phyloP scores from a whole-genome alignment of 2,329 filamentous ascomycete genomes.

The Aspergillus pseudoviridinutans region DNA sequence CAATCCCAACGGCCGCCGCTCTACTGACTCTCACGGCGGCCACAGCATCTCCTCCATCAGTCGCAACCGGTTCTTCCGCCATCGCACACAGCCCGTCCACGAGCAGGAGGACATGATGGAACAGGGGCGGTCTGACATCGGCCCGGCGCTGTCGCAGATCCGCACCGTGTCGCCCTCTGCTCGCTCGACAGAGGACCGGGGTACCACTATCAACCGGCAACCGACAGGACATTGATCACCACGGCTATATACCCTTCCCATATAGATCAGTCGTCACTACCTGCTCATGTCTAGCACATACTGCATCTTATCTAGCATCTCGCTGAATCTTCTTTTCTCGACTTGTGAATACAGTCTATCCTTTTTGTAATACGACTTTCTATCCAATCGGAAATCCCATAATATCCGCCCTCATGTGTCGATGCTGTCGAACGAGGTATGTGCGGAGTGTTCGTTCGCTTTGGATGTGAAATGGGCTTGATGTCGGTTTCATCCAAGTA shows the following conservation, averaged over 20 bases:
- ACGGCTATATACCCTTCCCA: neutral
- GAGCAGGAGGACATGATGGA: constrained; percentile 43
- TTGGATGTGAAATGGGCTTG: neutral
- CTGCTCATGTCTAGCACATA: neutral
- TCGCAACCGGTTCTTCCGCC: constrained; percentile 60
- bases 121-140: constrained; percentile 42
- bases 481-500: neutral
- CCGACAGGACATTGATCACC: neutral
- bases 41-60: constrained; percentile 42
- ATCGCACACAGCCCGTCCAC: constrained; percentile 32
- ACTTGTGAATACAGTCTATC: too few species aligned
- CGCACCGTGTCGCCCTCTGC: constrained; percentile 11
- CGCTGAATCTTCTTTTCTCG: neutral
- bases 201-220: neutral
- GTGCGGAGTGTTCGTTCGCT: neutral
- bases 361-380: neutral
- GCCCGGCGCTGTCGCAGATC: constrained; percentile 5
- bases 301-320: neutral
- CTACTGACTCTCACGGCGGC: constrained; percentile 27
- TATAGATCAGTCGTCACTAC: neutral
- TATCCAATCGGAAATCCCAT: too few species aligned
- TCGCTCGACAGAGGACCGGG: neutral
- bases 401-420: too few species aligned
- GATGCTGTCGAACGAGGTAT: neutral
- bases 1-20: constrained; percentile 18